Evolutionary conservation across 2,329 filamentous ascomycete genomes (phyloP).

Genomic region (Aspergillus bombycis): DNA sequence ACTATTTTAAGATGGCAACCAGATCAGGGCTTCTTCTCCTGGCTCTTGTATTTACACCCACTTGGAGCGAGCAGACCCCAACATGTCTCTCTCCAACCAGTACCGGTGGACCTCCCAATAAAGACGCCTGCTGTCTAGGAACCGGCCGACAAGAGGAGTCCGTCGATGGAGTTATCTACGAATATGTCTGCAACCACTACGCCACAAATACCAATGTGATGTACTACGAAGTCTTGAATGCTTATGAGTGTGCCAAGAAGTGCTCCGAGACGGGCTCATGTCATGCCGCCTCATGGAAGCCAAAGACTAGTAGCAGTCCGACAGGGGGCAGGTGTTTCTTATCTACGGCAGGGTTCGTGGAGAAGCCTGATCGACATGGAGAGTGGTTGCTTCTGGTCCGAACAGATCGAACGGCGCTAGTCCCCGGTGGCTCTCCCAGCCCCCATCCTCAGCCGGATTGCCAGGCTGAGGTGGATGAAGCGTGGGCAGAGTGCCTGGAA

Average conservation of each 20-base stretch:
- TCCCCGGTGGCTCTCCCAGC: not conserved
- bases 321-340: not conserved
- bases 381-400: not conserved
- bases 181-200: not conserved
- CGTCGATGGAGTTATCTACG: not conserved
- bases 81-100: not conserved
- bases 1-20: not conserved
- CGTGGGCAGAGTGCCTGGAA: too few species aligned
- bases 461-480: not conserved
- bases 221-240: not conserved
- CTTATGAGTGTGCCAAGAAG: not conserved
- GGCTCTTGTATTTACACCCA: not conserved
- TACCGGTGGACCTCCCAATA: not conserved
- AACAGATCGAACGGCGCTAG: not conserved
- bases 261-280: not conserved
- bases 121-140: not conserved
- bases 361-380: not conserved
- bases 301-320: not conserved
- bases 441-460: not conserved
- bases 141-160: not conserved
- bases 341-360: not conserved
- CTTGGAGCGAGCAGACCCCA: not conserved
- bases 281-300: not conserved
- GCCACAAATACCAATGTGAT: not conserved
- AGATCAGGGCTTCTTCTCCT: not conserved